Percentiles rank a stretch among this genome's conserved stretches.
These are phyloP conservation scores for Aspergillus sclerotialis DNA, from an alignment of 2,329 filamentous ascomycete species.

Conservation along the genomic window DNA sequence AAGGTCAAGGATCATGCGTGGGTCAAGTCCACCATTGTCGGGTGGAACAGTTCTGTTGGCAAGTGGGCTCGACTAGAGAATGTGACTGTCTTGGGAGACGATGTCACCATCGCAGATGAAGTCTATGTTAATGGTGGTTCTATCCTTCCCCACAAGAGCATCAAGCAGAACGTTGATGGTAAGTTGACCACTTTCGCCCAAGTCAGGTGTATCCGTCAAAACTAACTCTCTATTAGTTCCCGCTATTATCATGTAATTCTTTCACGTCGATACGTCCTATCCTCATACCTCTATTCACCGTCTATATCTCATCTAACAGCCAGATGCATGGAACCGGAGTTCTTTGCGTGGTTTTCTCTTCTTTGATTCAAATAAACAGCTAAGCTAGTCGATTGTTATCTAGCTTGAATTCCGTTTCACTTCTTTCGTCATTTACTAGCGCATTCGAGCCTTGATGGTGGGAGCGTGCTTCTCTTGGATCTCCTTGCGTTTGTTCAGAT, in stretches of 20 bases:
- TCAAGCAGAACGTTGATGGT: conserved; percentile 95
- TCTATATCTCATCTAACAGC: conserved; percentile 19
- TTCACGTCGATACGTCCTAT: conserved; percentile 22
- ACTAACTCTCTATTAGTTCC: conserved; percentile 27
- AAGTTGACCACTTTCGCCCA: conserved; percentile 27
- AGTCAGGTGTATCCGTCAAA: not conserved
- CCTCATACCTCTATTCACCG: conserved; percentile 13
- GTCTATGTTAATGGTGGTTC: conserved; percentile 97
- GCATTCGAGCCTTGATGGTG: conserved; percentile 27
- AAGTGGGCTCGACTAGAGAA: conserved; percentile 97
- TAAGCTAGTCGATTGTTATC: conserved; percentile 7
- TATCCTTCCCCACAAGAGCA: conserved; percentile 94
- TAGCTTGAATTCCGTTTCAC: conserved; percentile 9
- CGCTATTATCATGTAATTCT: conserved; percentile 43
- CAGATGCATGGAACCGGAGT: conserved; percentile 34
- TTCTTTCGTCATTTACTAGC: conserved; percentile 11
- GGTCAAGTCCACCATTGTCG: conserved; percentile 97
- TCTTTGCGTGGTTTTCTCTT: conserved; percentile 24
- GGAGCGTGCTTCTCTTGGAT: conserved; percentile 11
- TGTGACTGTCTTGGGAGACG: conserved; percentile 93
- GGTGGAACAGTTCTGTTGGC: conserved; percentile 95
- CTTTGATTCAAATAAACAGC: conserved; percentile 8
- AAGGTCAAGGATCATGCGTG: conserved; percentile 98
- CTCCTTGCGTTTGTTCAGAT: conserved; percentile 6
- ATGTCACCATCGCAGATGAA: conserved; percentile 95